These are phyloP conservation scores for Cladochytrium replicatum DNA, from an alignment of 192 early-diverging fungal genomes.

Conservation along the genomic window DNA sequence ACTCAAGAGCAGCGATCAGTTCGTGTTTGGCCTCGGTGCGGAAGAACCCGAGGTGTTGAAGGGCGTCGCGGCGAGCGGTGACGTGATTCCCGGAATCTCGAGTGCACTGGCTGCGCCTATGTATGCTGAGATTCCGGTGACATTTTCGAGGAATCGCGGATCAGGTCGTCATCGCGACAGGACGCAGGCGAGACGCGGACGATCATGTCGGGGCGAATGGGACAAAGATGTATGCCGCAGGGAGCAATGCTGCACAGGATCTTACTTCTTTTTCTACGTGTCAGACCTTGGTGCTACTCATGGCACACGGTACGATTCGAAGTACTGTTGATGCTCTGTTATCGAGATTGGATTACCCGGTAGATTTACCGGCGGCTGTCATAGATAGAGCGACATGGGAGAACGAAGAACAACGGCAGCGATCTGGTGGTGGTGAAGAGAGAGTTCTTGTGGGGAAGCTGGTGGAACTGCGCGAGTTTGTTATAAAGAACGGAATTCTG, in stretches of 20 bases:
- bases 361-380: constrained; percentile 55
- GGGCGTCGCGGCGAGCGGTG: too few relatives aligned
- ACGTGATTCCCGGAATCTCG: constrained; percentile 70
- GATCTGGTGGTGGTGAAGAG: too few relatives aligned
- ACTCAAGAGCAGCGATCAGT: too few relatives aligned
- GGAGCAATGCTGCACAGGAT: constrained; percentile 54
- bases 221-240: too few relatives aligned
- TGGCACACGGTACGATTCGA: constrained; percentile 69
- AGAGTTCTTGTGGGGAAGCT: constrained; percentile 52
- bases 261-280: constrained; percentile 50
- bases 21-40: too few relatives aligned
- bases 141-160: constrained; percentile 74
- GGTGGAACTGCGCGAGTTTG: constrained; percentile 44
- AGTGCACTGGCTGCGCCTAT: constrained; percentile 67
- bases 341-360: constrained; percentile 63
- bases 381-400: constrained; percentile 72
- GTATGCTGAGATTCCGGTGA: constrained; percentile 69
- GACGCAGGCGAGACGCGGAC: constrained; percentile 60
- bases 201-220: too few relatives aligned
- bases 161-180: constrained; percentile 72
- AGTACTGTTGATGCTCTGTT: constrained; percentile 43
- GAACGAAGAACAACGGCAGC: too few relatives aligned
- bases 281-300: constrained; percentile 69
- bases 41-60: too few relatives aligned
- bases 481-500: constrained; percentile 57